These are phyloP conservation scores for Suhomyces panamericanus DNA, from an alignment of 1,139 yeast species.

Conservation along the genomic window DNA sequence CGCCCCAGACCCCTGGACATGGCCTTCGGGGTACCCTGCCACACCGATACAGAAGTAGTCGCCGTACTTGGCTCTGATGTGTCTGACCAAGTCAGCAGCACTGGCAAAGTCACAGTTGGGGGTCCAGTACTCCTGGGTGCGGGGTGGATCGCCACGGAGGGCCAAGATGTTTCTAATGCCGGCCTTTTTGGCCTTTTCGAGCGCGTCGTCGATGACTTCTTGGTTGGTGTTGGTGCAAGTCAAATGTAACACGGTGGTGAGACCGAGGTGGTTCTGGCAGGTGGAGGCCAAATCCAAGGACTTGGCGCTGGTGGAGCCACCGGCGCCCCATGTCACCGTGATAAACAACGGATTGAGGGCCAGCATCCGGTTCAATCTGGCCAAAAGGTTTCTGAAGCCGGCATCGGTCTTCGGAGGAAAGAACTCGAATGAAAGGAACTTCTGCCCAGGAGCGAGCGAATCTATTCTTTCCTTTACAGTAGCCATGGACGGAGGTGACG, in stretches of 20 bases:
- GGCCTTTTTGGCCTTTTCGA: conserved; percentile 63
- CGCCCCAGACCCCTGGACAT: conserved; percentile 75
- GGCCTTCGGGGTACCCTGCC: conserved; percentile 97
- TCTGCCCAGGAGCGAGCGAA: conserved; percentile 50
- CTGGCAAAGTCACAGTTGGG: conserved; percentile 59
- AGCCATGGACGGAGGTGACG: conserved; percentile 18
- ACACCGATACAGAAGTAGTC: conserved; percentile 85
- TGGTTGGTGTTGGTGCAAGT: conserved; percentile 94
- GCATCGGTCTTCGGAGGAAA: conserved; percentile 95
- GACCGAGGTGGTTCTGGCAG: conserved; percentile 71
- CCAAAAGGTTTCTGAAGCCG: conserved; percentile 79
- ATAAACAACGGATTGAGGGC: conserved; percentile 85
- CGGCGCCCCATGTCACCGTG: conserved; percentile 98
- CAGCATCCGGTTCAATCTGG: conserved; percentile 86
- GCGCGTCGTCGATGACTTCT: conserved; percentile 74
- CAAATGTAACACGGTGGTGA: conserved; percentile 89
- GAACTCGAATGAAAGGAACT: conserved; percentile 85
- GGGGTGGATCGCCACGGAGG: conserved; percentile 93
- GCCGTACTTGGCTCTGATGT: conserved; percentile 68
- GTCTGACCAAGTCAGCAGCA: conserved; percentile 81
- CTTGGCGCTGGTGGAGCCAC: conserved; percentile 89
- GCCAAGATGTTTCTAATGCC: conserved; percentile 91
- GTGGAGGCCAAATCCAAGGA: conserved; percentile 80
- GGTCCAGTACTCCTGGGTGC: conserved; percentile 71
- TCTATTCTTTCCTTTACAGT: conserved; percentile 59